A percentile compares a stretch with the other conserved stretches of the same genome.
Conservation (phyloP, 108 stramenopile species). For the Stephanodiscus minutulus region DNA sequence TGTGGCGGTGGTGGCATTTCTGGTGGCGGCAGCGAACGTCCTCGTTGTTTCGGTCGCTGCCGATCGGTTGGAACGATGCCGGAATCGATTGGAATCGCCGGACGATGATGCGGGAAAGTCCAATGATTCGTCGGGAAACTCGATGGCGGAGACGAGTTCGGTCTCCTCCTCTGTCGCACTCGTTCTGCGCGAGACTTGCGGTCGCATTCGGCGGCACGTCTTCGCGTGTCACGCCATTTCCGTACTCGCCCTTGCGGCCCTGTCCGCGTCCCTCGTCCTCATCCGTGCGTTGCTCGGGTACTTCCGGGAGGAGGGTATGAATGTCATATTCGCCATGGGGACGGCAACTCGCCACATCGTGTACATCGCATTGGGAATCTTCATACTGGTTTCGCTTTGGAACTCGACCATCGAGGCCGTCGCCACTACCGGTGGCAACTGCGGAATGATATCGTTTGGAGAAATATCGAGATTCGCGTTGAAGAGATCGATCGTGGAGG, state of each 20-base stretch:
- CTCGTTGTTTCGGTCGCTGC: conserved; percentile 2
- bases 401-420: background rate
- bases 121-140: background rate
- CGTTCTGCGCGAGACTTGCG: background rate
- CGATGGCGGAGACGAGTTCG: background rate
- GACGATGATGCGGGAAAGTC: background rate
- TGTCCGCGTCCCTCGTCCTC: conserved; percentile 11
- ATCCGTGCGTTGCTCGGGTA: conserved; percentile 7
- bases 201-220: conserved; percentile 15
- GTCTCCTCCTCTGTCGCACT: background rate
- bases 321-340: conserved; percentile 8
- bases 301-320: conserved; percentile 8
- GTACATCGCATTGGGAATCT: conserved; percentile 20
- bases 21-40: conserved; percentile 6
- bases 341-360: conserved; percentile 12
- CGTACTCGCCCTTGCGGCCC: conserved; percentile 12
- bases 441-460: conserved; percentile 12
- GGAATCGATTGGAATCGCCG: background rate
- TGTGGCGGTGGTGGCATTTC: background rate
- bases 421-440: background rate
- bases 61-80: conserved; percentile 10
- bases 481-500: conserved; percentile 29
- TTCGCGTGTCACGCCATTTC: conserved; percentile 27
- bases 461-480: conserved; percentile 24
- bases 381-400: conserved; percentile 10